Evolutionary conservation across 176 grass and related monocot species (phyloP), one percentile per base, ranked within the genome.

Genomic region (Bolboschoenus planiculmis): DNA sequence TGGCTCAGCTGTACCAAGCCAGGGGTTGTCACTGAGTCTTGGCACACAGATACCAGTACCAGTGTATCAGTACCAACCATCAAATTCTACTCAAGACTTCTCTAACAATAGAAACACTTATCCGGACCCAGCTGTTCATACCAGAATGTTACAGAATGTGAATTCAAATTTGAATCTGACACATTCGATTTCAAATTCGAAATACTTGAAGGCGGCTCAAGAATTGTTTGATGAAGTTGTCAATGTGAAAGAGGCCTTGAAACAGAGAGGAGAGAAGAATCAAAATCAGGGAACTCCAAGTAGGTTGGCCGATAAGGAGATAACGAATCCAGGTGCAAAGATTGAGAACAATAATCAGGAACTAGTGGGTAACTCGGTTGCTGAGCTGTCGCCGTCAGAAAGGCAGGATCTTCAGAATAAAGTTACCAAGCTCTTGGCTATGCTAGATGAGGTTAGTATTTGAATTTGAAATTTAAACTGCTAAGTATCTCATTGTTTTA

Each of bases 381-480:
- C 80, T 56, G 92, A 98, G 55, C 85, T 98, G 21, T 91, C 95
- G 50, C 77, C 95, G 15, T 82, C 92, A 24, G 95, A 94, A 65
- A 85, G 90, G 81, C 95, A 98, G 14, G 95, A 98, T 31, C 90
- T 98, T 11, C 95, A 95, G 87, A 93, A 98, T 91, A 98, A 98
- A 55, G 89, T 98, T 55, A 93, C 87, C 21, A 93, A 91, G 3
- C 84, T 98, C 55, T 79, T 93, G 81, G 85, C 92, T 21, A 94
- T 98, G 85, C 79, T 98, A 61, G 95, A 98, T 81, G 92, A 97
- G 92, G 95, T 93, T 77, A 78, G 68, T 37, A 62, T 65, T 53
- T 76, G 7, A 50, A 75, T 74, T 50, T 51, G 6, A 18, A 51
- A 50, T 53, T 31, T 51, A n/a, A 77, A 77, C 46, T 33, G 46